Conservation (phyloP, 148 eudicot genomes). For the Selenicereus undatus region DNA sequence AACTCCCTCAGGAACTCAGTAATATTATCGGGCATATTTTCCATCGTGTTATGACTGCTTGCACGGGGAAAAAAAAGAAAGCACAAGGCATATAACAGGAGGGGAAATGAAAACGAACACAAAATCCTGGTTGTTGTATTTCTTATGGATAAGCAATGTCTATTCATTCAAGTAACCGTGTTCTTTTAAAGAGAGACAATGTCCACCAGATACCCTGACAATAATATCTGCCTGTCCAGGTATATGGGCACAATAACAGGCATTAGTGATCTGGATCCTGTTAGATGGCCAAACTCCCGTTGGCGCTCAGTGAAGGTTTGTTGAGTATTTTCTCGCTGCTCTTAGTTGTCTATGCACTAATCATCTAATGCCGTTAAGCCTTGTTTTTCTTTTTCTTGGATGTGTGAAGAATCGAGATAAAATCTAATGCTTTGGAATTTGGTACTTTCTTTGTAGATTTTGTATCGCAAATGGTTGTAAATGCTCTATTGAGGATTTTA, state of each 20-base stretch:
- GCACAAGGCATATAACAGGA: not conserved
- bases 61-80: not conserved
- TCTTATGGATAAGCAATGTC: not conserved
- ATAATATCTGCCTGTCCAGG: constrained; percentile 33
- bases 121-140: not conserved
- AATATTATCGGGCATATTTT: too few relatives aligned
- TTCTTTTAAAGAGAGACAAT: not conserved
- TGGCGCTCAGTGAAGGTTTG: constrained; percentile 94
- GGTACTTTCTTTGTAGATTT: not conserved
- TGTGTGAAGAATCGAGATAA: not conserved
- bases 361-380: not conserved
- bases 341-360: not conserved
- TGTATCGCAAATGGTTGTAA: not conserved
- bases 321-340: not conserved
- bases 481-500: not conserved
- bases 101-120: not conserved
- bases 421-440: not conserved
- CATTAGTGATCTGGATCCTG: constrained; percentile 64
- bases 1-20: too few relatives aligned
- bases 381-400: not conserved
- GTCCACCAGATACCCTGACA: constrained; percentile 5
- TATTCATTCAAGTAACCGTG: not conserved
- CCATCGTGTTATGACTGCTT: not conserved
- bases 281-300: constrained; percentile 76
- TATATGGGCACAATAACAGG: constrained; percentile 93